Base-by-base conservation (phyloP, 1,284 basidiomycete genomes). In the Trametes polyzona region DNA sequence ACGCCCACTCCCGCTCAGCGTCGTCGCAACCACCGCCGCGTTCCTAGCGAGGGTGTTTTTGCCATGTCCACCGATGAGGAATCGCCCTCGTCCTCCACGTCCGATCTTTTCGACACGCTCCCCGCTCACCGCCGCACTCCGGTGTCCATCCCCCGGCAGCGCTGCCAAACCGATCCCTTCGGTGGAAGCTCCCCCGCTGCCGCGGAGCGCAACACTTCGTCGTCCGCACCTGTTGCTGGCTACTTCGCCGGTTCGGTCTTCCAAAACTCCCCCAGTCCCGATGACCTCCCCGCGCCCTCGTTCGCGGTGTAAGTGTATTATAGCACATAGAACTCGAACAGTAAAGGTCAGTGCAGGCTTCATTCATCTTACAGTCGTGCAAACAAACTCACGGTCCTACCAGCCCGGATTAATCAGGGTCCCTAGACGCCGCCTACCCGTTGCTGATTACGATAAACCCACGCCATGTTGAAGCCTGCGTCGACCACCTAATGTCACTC, bases 241-340 rank as follows among this genome's bases (percentile, higher is more conserved):
- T 88, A 83, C 68, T 90, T 87, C 69, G 88, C 88, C 62, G 89
- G 86, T 66, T 90, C 88, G 35, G 77, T 80, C 66, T 90, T 90
- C 82, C 88, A 90, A 78, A 90, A 89, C 75, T 89, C 88, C 58
- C 88, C 88, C 11, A 88, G 84, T 66, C 88, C 88, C 50, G 88
- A 90, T 55, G 88, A 89, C 67, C 74, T 90, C 44, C 88, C 88
- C 42, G 81, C 83, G 61, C 87, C 87, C 52, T 74, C 79, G 58
- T 86, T 87, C 67, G 81, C 71, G 81, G 71, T 68, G 67, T 71
- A 63, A 66, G 62, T 71, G 67, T 71, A 71, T 65, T 64, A 66
- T 59, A 69, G 59, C 47, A 16, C 61, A 67, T 73, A 70, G 67
- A 67, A 56, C 68, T 68, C 69, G 67, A 67, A 71, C 71, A 70